phyloP scores from a whole-genome alignment of 257 asterid species.

The Nicotiana benthamiana region DNA sequence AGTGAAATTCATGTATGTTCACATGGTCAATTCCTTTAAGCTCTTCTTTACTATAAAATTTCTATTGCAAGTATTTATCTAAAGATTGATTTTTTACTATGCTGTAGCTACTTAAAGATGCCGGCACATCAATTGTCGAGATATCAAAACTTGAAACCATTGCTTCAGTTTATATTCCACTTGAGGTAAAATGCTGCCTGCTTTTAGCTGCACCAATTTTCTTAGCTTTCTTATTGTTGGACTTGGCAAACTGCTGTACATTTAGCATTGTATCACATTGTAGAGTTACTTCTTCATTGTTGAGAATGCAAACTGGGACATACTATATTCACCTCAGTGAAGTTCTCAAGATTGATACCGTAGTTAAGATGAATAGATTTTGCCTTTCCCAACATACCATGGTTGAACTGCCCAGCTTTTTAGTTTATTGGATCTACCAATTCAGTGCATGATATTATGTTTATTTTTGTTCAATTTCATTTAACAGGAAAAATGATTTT shows the following conservation, averaged over 20 bases:
- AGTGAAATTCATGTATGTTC: conserved; percentile 87
- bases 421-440: not conserved
- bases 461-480: not conserved
- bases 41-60: not conserved
- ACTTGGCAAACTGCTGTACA: not conserved
- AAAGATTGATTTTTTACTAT: conserved; percentile 22
- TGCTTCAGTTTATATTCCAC: conserved; percentile 68
- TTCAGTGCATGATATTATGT: not conserved
- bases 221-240: not conserved
- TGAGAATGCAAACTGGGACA: not conserved
- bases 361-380: not conserved
- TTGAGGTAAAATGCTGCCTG: conserved; percentile 48
- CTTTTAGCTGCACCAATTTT: not conserved
- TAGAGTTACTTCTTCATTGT: not conserved
- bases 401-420: not conserved
- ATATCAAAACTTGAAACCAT: conserved; percentile 64
- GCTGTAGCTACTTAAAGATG: conserved; percentile 74
- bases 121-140: conserved; percentile 77
- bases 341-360: not conserved
- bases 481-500: not conserved
- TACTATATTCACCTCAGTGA: not conserved
- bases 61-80: conserved; percentile 9
- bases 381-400: not conserved
- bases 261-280: not conserved
- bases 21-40: conserved; percentile 8